A percentile compares a stretch with the other conserved stretches of the same genome.
Evolutionary conservation across 306 rosid species (phyloP).

Genomic region (Gastrolobium villosum): DNA sequence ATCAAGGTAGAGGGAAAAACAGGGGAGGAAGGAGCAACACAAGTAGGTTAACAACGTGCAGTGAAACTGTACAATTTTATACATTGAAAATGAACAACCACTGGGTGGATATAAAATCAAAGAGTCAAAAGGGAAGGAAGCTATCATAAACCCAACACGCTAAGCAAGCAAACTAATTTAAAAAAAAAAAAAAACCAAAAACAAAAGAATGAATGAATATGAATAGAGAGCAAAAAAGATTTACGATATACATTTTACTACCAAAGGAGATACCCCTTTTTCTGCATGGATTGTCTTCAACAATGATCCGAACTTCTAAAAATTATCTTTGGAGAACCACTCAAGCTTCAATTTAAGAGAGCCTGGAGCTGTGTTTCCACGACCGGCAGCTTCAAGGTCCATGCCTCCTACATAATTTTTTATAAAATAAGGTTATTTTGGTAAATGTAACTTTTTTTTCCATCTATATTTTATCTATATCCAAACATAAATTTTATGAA

Average conservation of each 20-base stretch:
- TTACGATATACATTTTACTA: conserved; percentile 65
- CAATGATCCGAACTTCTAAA: conserved; percentile 75
- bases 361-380: conserved; percentile 47
- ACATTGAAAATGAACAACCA: conserved; percentile 57
- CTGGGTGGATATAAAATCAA: conserved; percentile 54
- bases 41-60: not conserved
- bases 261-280: conserved; percentile 56
- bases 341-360: conserved; percentile 68
- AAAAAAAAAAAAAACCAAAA: conserved; percentile 49
- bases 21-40: conserved; percentile 3
- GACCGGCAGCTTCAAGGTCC: conserved; percentile 42
- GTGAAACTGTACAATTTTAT: conserved; percentile 59
- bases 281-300: conserved; percentile 81
- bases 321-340: conserved; percentile 75
- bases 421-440: too few relatives aligned
- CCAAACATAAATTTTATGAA: too few relatives aligned
- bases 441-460: too few relatives aligned
- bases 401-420: too few relatives aligned
- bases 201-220: conserved; percentile 77
- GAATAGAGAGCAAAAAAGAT: conserved; percentile 43
- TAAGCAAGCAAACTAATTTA: conserved; percentile 48
- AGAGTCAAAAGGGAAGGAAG: conserved; percentile 54
- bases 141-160: conserved; percentile 49
- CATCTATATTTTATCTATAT: too few relatives aligned
- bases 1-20: not conserved